A percentile compares a stretch with the other conserved stretches of the same genome.
Evolutionary conservation across 2,329 filamentous ascomycete species (phyloP).

Genomic region (Hysterium pulicare): DNA sequence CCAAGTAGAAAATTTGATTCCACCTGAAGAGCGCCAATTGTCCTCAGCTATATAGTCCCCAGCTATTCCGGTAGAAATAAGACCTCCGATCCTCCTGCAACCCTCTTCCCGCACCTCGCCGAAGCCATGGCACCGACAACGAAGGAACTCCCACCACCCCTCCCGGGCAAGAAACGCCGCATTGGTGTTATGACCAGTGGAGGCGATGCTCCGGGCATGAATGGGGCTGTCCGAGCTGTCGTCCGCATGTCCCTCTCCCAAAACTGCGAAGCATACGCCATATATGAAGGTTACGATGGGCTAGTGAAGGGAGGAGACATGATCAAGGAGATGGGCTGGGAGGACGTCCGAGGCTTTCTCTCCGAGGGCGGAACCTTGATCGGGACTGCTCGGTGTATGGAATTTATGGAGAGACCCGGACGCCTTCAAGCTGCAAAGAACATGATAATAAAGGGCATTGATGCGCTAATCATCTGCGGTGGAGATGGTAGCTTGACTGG

Average conservation of each 20-base stretch:
- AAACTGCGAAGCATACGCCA: slow-evolving; percentile 48
- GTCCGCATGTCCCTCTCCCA: slow-evolving; percentile 88
- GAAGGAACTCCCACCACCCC: slow-evolving; percentile 28
- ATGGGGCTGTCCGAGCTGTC: slow-evolving; percentile 82
- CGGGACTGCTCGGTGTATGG: slow-evolving; percentile 88
- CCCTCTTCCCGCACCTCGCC: no score
- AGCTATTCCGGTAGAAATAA: no score
- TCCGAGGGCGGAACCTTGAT: slow-evolving; percentile 94
- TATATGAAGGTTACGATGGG: slow-evolving; percentile 93
- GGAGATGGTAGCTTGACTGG: slow-evolving; percentile 95
- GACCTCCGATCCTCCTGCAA: no score
- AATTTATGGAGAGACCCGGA: slow-evolving; percentile 84
- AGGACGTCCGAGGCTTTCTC: slow-evolving; percentile 90
- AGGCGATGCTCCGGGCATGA: slow-evolving; percentile 94
- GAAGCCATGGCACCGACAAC: slow-evolving; percentile 18
- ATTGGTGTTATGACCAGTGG: slow-evolving; percentile 94
- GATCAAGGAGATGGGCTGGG: slow-evolving; percentile 85
- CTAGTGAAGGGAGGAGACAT: slow-evolving; percentile 84
- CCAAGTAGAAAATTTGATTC: no score
- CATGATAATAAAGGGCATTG: slow-evolving; percentile 87
- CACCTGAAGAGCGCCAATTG: no score
- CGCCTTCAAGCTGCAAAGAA: slow-evolving; percentile 87
- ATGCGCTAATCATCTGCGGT: slow-evolving; percentile 93
- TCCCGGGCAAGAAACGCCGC: slow-evolving; percentile 53
- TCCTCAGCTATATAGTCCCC: no score